Conservation (phyloP, 2,329 filamentous ascomycete genomes). For the Rhinocladiella mackenziei region DNA sequence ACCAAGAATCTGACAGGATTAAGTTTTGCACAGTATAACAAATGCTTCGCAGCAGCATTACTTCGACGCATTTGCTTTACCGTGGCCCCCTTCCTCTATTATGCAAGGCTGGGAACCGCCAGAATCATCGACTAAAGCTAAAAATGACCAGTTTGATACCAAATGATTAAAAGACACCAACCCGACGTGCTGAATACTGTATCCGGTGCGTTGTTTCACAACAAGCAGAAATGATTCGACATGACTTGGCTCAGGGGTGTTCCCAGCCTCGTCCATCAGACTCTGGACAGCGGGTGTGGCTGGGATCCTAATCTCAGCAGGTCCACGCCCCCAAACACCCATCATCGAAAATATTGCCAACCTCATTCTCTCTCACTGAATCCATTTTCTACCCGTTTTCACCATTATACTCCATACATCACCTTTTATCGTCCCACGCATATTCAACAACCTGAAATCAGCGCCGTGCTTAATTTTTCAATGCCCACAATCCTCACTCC, state of each 20-base stretch:
- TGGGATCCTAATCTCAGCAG: background rate
- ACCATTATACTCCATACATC: background rate
- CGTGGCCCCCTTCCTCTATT: too few species aligned
- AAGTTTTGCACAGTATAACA: too few species aligned
- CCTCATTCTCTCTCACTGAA: background rate
- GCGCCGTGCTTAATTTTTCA: background rate
- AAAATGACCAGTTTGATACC: too few species aligned
- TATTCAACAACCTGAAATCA: background rate
- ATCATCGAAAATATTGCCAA: background rate
- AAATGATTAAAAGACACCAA: too few species aligned
- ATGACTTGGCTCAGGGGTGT: background rate
- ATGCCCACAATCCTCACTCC: constrained; percentile 25
- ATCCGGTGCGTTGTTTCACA: too few species aligned
- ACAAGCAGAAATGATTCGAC: background rate
- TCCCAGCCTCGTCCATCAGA: constrained; percentile 1
- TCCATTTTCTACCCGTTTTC: background rate
- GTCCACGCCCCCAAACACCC: background rate
- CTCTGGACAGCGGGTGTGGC: background rate
- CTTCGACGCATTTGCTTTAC: too few species aligned
- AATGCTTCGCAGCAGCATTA: too few species aligned
- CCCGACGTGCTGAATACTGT: too few species aligned
- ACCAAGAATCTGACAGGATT: too few species aligned
- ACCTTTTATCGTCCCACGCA: background rate
- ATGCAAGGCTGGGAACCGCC: too few species aligned
- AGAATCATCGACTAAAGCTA: too few species aligned